A percentile compares a stretch with the other conserved stretches of the same genome.
Evolutionary conservation across 495 filamentous ascomycete species (phyloP).

Genomic region (Glonium stellatum): DNA sequence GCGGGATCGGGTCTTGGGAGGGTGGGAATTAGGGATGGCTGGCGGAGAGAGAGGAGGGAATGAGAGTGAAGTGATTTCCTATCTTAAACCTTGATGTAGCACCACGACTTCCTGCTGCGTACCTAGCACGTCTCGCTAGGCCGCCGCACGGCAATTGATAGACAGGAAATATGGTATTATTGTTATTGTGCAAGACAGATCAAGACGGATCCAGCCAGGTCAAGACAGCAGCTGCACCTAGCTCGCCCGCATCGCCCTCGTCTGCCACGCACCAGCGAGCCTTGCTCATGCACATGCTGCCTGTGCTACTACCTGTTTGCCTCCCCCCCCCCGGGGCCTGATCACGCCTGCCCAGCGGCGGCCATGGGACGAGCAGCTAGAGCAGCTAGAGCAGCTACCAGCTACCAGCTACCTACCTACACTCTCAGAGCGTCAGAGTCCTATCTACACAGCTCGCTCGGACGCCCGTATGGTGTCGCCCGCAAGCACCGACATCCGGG

Average conservation of each 20-base stretch:
- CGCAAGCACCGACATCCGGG: slow-evolving; percentile 2
- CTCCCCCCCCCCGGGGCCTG: neutral
- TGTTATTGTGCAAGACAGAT: no score
- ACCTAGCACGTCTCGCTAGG: slow-evolving; percentile 11
- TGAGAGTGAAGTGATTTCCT: slow-evolving; percentile 6
- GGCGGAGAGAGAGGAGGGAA: neutral
- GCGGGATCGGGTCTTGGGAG: neutral
- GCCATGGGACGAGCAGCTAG: neutral
- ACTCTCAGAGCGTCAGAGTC: no score
- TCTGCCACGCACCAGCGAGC: neutral
- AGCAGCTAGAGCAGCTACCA: no score
- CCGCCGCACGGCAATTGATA: slow-evolving; percentile 2
- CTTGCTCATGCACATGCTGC: neutral
- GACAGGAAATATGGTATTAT: neutral
- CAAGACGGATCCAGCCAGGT: no score
- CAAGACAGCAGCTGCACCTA: neutral
- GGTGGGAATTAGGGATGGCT: slow-evolving; percentile 3
- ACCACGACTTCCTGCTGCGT: slow-evolving; percentile 12
- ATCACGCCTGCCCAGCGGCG: neutral
- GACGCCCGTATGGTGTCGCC: neutral
- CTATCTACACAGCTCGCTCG: neutral
- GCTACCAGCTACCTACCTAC: no score
- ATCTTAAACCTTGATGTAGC: slow-evolving; percentile 18
- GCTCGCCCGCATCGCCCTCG: neutral
- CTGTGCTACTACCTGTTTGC: neutral